Evolutionary conservation across 2,329 filamentous ascomycete species (phyloP).

Genomic region (Didymella keratinophila): DNA sequence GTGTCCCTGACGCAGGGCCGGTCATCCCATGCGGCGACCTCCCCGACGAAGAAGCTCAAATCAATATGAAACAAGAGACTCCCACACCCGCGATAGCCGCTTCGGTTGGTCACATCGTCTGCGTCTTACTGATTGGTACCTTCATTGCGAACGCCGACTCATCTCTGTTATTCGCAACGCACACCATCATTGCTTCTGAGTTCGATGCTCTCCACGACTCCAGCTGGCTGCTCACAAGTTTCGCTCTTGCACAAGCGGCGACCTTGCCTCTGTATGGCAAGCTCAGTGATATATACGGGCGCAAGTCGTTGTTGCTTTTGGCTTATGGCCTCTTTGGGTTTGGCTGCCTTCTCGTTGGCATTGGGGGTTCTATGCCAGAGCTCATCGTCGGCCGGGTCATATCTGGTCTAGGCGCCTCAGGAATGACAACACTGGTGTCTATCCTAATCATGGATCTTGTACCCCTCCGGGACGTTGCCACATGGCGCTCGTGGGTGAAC

Average conservation of each 20-base stretch:
- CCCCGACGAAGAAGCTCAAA: conserved; percentile 24
- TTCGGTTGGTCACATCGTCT: conserved; percentile 25
- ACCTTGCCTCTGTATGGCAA: conserved; percentile 53
- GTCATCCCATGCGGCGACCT: neutral
- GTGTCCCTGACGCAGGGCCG: neutral
- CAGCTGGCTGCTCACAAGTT: conserved; percentile 56
- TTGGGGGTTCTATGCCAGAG: conserved; percentile 23
- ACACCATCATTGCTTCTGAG: conserved; percentile 61
- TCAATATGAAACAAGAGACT: conserved; percentile 5
- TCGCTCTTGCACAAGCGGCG: conserved; percentile 54
- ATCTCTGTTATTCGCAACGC: conserved; percentile 71
- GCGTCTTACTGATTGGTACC: conserved; percentile 42
- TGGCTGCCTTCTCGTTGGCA: conserved; percentile 34
- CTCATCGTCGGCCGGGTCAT: conserved; percentile 62
- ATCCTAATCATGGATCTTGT: conserved; percentile 61
- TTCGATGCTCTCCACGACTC: conserved; percentile 54
- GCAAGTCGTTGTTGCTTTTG: conserved; percentile 51
- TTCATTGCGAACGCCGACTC: conserved; percentile 72
- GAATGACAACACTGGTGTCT: conserved; percentile 60
- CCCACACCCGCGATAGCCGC: conserved; percentile 2
- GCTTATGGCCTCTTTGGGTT: conserved; percentile 54
- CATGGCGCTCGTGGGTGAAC: conserved; percentile 61
- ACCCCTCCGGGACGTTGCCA: conserved; percentile 58
- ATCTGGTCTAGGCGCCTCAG: conserved; percentile 71
- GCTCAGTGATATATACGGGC: conserved; percentile 56